Evolutionary conservation across 352 stramenopile genomes (phyloP).

Genomic region (Globisporangium recalcitrans): DNA sequence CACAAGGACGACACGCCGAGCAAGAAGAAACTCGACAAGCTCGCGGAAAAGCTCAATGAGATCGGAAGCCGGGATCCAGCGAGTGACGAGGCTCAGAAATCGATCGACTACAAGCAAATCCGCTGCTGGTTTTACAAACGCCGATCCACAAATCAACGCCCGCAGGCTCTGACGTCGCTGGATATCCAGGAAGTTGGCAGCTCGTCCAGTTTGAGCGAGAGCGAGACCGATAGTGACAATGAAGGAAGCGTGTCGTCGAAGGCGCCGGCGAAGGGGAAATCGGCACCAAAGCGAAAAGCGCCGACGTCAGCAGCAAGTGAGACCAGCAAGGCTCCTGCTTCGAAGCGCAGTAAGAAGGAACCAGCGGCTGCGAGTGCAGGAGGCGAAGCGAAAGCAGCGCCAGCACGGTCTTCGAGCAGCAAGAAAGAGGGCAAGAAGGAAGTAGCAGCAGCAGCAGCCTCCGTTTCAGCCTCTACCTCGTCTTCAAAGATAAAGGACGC

Average conservation of each 20-base stretch:
- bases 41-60: slow-evolving; percentile 66
- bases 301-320: slow-evolving; percentile 10
- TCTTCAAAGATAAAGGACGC: slow-evolving; percentile 9
- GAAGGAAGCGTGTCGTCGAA: slow-evolving; percentile 26
- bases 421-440: slow-evolving; percentile 1
- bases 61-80: slow-evolving; percentile 47
- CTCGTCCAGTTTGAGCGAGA: slow-evolving; percentile 55
- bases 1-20: slow-evolving; percentile 78
- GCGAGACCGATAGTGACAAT: slow-evolving; percentile 61
- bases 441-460: neutral
- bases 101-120: slow-evolving; percentile 86
- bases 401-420: slow-evolving; percentile 2
- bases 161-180: slow-evolving; percentile 53
- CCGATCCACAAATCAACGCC: slow-evolving; percentile 67
- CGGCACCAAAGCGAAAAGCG: slow-evolving; percentile 21
- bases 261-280: slow-evolving; percentile 1
- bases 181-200: slow-evolving; percentile 44
- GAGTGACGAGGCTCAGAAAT: slow-evolving; percentile 52
- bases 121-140: slow-evolving; percentile 88
- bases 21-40: slow-evolving; percentile 76
- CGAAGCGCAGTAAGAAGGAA: slow-evolving; percentile 29
- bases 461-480: neutral
- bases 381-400: slow-evolving; percentile 11
- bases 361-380: neutral
- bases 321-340: slow-evolving; percentile 18